These are phyloP conservation scores for Paraconiothyrium brasiliense DNA, from an alignment of 2,329 filamentous ascomycete genomes.

Conservation along the genomic window DNA sequence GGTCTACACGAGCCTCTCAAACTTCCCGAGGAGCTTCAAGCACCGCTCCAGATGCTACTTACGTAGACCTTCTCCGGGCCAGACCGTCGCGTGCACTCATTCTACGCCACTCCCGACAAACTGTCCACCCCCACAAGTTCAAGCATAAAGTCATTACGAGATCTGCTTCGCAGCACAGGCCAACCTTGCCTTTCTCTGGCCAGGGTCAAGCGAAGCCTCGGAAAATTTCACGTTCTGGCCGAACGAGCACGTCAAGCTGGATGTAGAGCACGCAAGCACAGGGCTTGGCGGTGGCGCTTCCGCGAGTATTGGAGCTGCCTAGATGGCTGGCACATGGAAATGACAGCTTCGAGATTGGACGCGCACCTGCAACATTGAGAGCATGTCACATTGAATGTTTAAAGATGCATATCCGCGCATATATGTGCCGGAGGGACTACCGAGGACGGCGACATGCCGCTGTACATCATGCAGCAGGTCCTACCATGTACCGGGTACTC, in stretches of 20 bases:
- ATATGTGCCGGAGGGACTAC: not conserved
- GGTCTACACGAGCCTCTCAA: not conserved
- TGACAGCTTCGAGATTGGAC: not conserved
- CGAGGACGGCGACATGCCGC: not conserved
- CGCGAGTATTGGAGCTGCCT: not conserved
- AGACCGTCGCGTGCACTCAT: not conserved
- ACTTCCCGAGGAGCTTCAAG: not conserved
- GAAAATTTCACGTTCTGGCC: not conserved
- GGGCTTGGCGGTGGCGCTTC: slow-evolving; percentile 2
- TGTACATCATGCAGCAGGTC: not conserved
- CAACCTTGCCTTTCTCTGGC: not conserved
- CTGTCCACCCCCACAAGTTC: not conserved
- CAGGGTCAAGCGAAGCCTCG: not conserved
- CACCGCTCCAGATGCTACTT: not conserved
- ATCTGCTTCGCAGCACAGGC: not conserved
- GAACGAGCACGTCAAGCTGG: not conserved
- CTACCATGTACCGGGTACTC: not conserved
- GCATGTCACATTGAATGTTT: not conserved
- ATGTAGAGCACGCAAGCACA: not conserved
- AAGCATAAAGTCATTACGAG: not conserved
- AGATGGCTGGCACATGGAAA: not conserved
- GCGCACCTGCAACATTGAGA: not conserved
- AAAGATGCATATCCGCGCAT: not conserved
- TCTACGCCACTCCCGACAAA: not conserved
- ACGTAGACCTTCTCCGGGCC: not conserved